Conservation (phyloP, 257 asterid genomes). For the Nicotiana noctiflora region DNA sequence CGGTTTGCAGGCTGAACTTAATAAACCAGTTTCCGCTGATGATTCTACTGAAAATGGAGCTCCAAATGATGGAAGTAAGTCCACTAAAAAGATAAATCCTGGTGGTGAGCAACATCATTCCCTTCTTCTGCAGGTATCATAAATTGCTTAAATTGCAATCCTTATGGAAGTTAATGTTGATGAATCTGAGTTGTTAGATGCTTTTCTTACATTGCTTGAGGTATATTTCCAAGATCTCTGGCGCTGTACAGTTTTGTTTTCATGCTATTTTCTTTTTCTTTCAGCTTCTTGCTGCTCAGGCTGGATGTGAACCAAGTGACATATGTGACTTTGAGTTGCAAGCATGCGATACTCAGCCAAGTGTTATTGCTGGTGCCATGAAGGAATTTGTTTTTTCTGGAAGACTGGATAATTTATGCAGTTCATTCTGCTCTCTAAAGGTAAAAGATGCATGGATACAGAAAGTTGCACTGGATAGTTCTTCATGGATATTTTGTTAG, state of each 20-base stretch:
- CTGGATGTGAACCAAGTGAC: conserved; percentile 73
- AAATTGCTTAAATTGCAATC: not conserved
- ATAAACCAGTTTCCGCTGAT: conserved; percentile 46
- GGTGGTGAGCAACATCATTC: conserved; percentile 57
- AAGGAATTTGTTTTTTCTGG: conserved; percentile 93
- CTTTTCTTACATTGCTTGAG: not conserved
- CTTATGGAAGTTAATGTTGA: not conserved
- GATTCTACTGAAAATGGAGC: conserved; percentile 36
- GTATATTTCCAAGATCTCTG: conserved; percentile 4
- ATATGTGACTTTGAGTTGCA: conserved; percentile 95
- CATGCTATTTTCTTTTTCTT: conserved; percentile 6
- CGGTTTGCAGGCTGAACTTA: conserved; percentile 61
- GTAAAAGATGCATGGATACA: conserved; percentile 23
- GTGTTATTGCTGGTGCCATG: conserved; percentile 78
- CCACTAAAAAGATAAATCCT: conserved; percentile 22
- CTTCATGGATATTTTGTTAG: not conserved
- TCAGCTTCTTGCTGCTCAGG: conserved; percentile 70
- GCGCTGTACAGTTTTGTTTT: not conserved
- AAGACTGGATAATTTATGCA: conserved; percentile 93
- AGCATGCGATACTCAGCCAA: conserved; percentile 91
- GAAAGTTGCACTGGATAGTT: not conserved
- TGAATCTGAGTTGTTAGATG: not conserved
- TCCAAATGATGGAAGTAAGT: conserved; percentile 32
- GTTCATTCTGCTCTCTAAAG: conserved; percentile 92
- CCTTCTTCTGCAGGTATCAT: conserved; percentile 67